These are phyloP conservation scores for Auricularia heimuer DNA, from an alignment of 768 basidiomycete genomes.

Conservation along the genomic window DNA sequence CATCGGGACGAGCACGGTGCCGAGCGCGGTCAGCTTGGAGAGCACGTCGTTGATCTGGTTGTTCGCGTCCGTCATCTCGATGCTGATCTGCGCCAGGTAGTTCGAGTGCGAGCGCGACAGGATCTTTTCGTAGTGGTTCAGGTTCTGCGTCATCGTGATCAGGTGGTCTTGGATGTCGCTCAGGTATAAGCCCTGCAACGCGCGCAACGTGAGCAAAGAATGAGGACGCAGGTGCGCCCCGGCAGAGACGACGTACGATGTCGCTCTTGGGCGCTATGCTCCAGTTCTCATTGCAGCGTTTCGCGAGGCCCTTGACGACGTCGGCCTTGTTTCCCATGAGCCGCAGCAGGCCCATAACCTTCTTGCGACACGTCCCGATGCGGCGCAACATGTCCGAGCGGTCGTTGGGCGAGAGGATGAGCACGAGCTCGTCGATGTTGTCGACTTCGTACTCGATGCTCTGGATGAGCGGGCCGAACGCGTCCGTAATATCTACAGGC, in stretches of 20 bases:
- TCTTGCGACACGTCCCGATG: constrained; percentile 97
- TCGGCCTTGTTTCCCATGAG: constrained; percentile 99
- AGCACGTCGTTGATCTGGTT: constrained; percentile 99
- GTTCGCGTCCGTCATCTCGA: constrained; percentile 99
- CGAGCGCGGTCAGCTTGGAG: constrained; percentile 91
- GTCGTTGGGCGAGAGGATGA: constrained; percentile 91
- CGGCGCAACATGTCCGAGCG: constrained; percentile 95
- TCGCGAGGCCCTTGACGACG: constrained; percentile 96
- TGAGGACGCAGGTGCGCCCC: neutral
- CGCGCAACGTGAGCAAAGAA: neutral
- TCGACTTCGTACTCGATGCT: constrained; percentile 99
- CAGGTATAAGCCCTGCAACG: constrained; percentile 72
- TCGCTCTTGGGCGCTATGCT: constrained; percentile 95
- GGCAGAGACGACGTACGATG: constrained; percentile 50
- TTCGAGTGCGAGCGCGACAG: constrained; percentile 97
- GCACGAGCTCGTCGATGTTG: constrained; percentile 93
- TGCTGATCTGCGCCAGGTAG: constrained; percentile 97
- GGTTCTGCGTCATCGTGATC: constrained; percentile 98
- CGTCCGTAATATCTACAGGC: constrained; percentile 81
- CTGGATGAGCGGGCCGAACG: constrained; percentile 96
- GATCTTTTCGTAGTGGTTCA: constrained; percentile 99
- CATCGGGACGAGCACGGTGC: constrained; percentile 96
- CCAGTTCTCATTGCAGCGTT: constrained; percentile 98
- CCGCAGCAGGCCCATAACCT: constrained; percentile 94
- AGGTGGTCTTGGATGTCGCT: constrained; percentile 98